Conservation (phyloP, 495 filamentous ascomycete species). For the Annulohypoxylon maeteangense region DNA sequence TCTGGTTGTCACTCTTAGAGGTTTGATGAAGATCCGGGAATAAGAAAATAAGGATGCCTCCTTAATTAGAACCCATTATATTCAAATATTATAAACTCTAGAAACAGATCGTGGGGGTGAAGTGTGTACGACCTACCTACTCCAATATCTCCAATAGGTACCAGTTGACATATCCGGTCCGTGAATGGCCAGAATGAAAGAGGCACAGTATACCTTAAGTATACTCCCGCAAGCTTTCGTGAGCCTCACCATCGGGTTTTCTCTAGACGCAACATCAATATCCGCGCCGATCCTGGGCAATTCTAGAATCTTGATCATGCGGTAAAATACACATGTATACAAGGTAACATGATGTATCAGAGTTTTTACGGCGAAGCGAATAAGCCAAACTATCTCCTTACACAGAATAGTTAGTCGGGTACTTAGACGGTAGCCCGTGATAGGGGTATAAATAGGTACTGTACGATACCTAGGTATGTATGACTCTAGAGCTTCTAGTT, state of each 20-base stretch:
- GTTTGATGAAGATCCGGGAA: not conserved
- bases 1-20: too few species aligned
- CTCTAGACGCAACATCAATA: conserved; percentile 23
- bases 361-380: conserved; percentile 33
- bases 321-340: not conserved
- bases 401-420: not conserved
- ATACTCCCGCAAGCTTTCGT: conserved; percentile 1
- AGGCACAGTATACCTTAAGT: not conserved
- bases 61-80: not conserved
- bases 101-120: not conserved
- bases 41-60: not conserved
- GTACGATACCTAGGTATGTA: not conserved
- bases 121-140: not conserved
- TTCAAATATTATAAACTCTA: not conserved
- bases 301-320: conserved; percentile 25
- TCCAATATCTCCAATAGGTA: not conserved
- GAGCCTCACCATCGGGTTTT: conserved; percentile 27
- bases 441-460: not conserved
- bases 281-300: not conserved
- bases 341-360: conserved; percentile 9
- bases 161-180: too few species aligned
- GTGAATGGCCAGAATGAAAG: not conserved
- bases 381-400: conserved; percentile 6
- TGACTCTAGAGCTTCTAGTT: conserved; percentile 11
- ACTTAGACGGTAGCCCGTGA: not conserved